phyloP scores from a whole-genome alignment of 148 eudicot genomes.

The Camellia sinensis region DNA sequence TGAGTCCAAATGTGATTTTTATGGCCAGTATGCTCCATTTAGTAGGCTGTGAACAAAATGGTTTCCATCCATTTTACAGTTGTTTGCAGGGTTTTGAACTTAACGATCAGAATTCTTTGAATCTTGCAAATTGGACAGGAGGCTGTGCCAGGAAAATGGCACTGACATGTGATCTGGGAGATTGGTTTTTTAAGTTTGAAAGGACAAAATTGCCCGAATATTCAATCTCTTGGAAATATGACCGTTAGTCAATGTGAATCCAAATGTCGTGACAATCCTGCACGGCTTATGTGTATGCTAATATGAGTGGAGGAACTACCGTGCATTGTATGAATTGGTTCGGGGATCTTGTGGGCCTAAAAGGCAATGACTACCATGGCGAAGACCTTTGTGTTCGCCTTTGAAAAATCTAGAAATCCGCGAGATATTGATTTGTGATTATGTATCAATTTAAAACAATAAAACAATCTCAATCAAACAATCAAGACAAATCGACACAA shows the following conservation, averaged over 20 bases:
- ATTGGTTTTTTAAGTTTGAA: not conserved
- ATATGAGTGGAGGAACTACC: not conserved
- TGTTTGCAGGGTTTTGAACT: constrained; percentile 7
- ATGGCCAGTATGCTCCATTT: not conserved
- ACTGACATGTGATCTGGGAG: not conserved
- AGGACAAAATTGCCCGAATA: not conserved
- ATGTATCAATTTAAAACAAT: no score
- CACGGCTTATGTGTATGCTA: not conserved
- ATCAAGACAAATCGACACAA: no score
- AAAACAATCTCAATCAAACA: no score
- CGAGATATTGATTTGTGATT: no score
- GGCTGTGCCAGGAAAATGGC: not conserved
- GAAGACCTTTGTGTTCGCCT: not conserved
- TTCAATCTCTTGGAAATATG: not conserved
- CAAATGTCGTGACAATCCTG: not conserved
- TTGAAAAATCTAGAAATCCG: no score
- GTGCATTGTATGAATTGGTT: not conserved
- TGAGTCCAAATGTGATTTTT: constrained; percentile 3
- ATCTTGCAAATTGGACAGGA: not conserved
- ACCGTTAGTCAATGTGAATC: not conserved
- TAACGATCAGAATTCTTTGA: not conserved
- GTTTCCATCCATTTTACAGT: not conserved
- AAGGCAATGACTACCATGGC: not conserved
- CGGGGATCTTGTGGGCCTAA: not conserved
- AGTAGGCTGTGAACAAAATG: not conserved